Evolutionary conservation across 2,329 filamentous ascomycete species (phyloP), one percentile per base, ranked within the genome.

Genomic region (Aureobasidium melanogenum): DNA sequence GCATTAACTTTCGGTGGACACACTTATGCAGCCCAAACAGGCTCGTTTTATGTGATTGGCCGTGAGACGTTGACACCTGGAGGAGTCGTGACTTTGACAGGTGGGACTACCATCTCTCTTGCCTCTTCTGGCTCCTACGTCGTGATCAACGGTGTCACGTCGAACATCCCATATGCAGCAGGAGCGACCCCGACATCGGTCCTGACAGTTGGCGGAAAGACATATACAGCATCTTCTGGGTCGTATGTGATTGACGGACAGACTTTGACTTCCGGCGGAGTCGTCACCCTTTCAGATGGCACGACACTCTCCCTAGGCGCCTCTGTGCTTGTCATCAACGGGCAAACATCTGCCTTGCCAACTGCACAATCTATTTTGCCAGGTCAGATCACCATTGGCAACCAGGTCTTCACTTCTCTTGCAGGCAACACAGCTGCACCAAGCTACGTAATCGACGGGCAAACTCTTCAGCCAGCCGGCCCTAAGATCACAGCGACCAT

Each of bases 271-370:
- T 46, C 60, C n/a, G 62, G 62, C 32, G 60, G 62, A 24, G 22
- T 58, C 6, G 39, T 61, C 14, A 60, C 60, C 10, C 28, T 62
- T 14, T 64, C 14, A 6, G 59, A 26, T 43, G 63, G 60, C n/a
- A 56, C 50, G 4, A 62, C 61, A 1, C 67, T 73, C 6, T 75
- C 66, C 2, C 65, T 71, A 0, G 72, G 67, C 5, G 75, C 74
- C 26, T 72, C 70, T 7, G 72, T 71, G 28, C 62, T 79, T 2
- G 72, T 78, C 6, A 63, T 79, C 46, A 73, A 73, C 32, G 74
- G 73, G 15, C 2, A 51, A n/a, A 43, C 61, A 2, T 61, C 63
- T 3, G 58, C 62, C 10, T 34, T 59, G 15, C 56, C 56, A 5
- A 47, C 15, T 10, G 8, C 67, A 5, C 63, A 63, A n/a, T 60